Evolutionary conservation across 495 filamentous ascomycete genomes (phyloP).

Genomic region (Penicillium goetzii): DNA sequence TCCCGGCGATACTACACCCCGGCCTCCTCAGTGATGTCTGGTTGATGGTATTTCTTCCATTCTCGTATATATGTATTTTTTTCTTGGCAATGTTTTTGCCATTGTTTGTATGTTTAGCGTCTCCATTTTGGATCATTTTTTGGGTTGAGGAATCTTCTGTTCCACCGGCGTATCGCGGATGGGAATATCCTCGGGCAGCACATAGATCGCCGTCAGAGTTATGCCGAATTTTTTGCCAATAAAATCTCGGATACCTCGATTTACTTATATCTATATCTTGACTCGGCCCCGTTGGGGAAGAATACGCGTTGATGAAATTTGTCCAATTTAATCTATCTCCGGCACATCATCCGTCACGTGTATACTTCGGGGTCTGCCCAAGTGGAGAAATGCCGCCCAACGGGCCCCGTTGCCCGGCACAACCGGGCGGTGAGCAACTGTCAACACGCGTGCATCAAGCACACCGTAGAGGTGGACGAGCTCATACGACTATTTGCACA

Average conservation of each 20-base stretch:
- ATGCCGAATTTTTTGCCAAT: not conserved
- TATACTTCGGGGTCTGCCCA: slow-evolving; percentile 9
- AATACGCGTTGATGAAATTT: not conserved
- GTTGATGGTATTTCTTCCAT: not conserved
- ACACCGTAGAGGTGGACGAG: not conserved
- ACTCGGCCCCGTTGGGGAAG: not conserved
- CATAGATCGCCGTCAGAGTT: slow-evolving; percentile 13
- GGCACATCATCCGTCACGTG: not conserved
- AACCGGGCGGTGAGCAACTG: slow-evolving; percentile 34
- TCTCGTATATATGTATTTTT: slow-evolving; percentile 31
- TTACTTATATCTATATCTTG: not conserved
- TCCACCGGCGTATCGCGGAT: slow-evolving; percentile 14
- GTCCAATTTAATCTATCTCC: not conserved
- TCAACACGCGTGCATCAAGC: slow-evolving; percentile 19
- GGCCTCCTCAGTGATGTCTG: slow-evolving; percentile 29
- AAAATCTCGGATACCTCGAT: not conserved
- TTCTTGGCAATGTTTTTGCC: slow-evolving; percentile 15
- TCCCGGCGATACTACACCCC: slow-evolving; percentile 35
- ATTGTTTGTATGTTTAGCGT: slow-evolving; percentile 25
- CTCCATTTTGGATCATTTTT: slow-evolving; percentile 4
- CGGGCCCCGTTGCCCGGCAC: slow-evolving; percentile 34
- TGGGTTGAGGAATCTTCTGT: not conserved
- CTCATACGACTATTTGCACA: not conserved
- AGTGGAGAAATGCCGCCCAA: slow-evolving; percentile 5
- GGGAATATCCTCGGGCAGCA: slow-evolving; percentile 8